phyloP scores from a whole-genome alignment of 208 protist species.

The Crithidia expoeki region DNA sequence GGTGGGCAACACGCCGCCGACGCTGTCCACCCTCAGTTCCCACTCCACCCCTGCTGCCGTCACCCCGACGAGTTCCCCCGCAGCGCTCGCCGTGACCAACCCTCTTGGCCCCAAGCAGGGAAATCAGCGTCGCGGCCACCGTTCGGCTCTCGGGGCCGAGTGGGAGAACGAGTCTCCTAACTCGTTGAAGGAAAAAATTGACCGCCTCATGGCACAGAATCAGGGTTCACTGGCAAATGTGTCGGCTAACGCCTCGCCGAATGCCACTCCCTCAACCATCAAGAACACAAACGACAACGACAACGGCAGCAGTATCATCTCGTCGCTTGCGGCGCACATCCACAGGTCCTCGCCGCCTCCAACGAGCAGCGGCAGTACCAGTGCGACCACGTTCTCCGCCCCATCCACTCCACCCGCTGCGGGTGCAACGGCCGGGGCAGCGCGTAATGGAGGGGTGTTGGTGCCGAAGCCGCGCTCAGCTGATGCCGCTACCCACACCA shows the following conservation, averaged over 20 bases:
- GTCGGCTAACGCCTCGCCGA: not conserved
- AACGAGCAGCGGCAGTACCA: slow-evolving; percentile 23
- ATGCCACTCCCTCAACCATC: not conserved
- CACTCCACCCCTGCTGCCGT: slow-evolving; percentile 9
- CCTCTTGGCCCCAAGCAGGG: slow-evolving; percentile 6
- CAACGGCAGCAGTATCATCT: slow-evolving; percentile 21
- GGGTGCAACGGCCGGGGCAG: not conserved
- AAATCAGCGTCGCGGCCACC: slow-evolving; percentile 19
- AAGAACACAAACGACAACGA: slow-evolving; percentile 7
- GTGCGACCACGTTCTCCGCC: slow-evolving; percentile 4
- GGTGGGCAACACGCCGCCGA: slow-evolving; percentile 30
- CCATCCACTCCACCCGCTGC: not conserved
- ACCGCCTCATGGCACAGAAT: slow-evolving; percentile 37
- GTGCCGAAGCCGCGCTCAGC: slow-evolving; percentile 32
- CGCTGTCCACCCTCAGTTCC: slow-evolving; percentile 15
- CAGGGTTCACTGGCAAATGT: slow-evolving; percentile 17
- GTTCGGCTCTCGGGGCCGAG: not conserved
- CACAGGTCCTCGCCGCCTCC: slow-evolving; percentile 12
- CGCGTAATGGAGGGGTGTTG: not conserved
- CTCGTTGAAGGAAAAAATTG: slow-evolving; percentile 32
- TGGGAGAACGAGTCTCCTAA: slow-evolving; percentile 13
- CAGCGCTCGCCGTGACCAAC: slow-evolving; percentile 1
- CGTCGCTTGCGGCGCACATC: slow-evolving; percentile 18
- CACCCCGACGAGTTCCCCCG: slow-evolving; percentile 31
- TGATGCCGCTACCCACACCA: not conserved